phyloP scores from a whole-genome alignment of 208 protist species.

The Acanthamoeba royreba region DNA sequence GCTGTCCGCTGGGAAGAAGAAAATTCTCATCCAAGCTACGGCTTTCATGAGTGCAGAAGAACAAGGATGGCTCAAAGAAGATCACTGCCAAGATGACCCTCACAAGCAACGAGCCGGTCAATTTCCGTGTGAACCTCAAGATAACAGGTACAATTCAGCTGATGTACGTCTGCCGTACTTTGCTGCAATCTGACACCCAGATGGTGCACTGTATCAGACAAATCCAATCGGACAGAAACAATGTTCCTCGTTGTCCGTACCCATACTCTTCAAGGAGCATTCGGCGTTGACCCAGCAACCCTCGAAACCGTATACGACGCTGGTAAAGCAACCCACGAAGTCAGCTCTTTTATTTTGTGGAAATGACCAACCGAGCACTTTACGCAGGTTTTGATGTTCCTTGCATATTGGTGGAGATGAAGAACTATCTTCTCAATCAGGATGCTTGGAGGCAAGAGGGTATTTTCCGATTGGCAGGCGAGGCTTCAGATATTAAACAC shows the following conservation, averaged over 20 bases:
- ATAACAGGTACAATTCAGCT: neutral
- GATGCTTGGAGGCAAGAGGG: conserved; percentile 10
- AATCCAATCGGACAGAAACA: neutral
- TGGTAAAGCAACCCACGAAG: neutral
- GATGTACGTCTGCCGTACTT: neutral
- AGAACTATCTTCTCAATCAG: neutral
- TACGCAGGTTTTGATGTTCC: neutral
- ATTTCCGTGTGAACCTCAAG: conserved; percentile 30
- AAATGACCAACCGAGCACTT: neutral
- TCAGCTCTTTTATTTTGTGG: neutral
- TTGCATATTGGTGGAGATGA: conserved; percentile 11
- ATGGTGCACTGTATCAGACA: neutral
- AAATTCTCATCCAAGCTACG: neutral
- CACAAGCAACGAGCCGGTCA: neutral
- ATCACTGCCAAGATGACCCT: neutral
- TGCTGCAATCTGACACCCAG: neutral
- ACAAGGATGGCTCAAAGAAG: conserved; percentile 37
- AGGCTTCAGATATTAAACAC: conserved; percentile 14
- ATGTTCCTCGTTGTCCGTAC: neutral
- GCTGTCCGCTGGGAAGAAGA: no score
- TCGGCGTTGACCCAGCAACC: neutral
- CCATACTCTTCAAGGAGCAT: neutral
- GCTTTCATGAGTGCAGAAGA: neutral
- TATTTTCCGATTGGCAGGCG: conserved; percentile 9
- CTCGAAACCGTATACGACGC: conserved; percentile 11